These are phyloP conservation scores for Pleurotus tuber-regium DNA, from an alignment of 768 basidiomycete genomes.

Conservation along the genomic window DNA sequence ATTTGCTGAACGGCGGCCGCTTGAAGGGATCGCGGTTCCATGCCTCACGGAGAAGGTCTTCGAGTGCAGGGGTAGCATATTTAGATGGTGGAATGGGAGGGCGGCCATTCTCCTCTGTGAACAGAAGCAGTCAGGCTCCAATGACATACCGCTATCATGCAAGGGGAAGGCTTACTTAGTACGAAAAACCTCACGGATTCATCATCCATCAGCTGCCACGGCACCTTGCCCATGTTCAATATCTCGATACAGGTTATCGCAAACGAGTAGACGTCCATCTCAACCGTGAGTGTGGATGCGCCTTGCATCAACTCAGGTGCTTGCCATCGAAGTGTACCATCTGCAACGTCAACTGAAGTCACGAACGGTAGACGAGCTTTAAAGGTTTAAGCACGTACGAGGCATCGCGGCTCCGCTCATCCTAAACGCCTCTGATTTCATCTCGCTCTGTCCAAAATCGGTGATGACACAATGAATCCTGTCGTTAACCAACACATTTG, in stretches of 20 bases:
- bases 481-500: slow-evolving; percentile 77
- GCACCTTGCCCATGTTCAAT: slow-evolving; percentile 57
- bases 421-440: slow-evolving; percentile 68
- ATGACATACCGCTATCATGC: background rate
- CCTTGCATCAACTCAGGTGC: slow-evolving; percentile 62
- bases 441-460: slow-evolving; percentile 82
- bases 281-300: slow-evolving; percentile 63
- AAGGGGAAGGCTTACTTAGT: slow-evolving; percentile 34
- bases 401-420: slow-evolving; percentile 50
- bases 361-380: background rate
- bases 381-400: slow-evolving; percentile 33
- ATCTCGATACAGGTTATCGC: slow-evolving; percentile 66
- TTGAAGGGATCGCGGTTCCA: slow-evolving; percentile 53
- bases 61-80: slow-evolving; percentile 30
- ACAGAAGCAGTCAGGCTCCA: background rate
- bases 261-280: slow-evolving; percentile 69
- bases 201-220: slow-evolving; percentile 54
- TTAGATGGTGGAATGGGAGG: slow-evolving; percentile 43
- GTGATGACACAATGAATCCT: slow-evolving; percentile 66
- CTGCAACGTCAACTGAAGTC: slow-evolving; percentile 25
- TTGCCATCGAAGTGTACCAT: slow-evolving; percentile 70
- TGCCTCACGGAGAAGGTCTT: slow-evolving; percentile 47
- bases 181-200: slow-evolving; percentile 50
- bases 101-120: slow-evolving; percentile 47
- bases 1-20: slow-evolving; percentile 52